Conservation (phyloP, 306 rosid species). For the Cucurbita pepo region DNA sequence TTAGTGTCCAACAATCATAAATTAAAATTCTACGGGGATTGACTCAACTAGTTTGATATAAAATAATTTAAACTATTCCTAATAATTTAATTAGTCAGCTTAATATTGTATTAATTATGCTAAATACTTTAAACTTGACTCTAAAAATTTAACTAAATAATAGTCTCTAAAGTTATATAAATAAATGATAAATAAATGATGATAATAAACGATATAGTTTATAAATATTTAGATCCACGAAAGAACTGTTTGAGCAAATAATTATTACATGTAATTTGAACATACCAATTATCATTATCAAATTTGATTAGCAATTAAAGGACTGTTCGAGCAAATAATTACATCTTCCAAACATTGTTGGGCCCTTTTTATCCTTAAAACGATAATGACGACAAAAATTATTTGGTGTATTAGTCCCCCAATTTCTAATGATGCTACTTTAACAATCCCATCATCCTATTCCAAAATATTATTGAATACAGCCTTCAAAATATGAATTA, state of each 20-base stretch:
- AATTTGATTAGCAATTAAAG: background rate
- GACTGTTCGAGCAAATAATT: background rate
- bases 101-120: too few species aligned
- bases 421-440: background rate
- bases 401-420: background rate
- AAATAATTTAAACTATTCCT: too few species aligned
- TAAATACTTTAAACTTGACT: too few species aligned
- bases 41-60: too few species aligned
- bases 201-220: background rate
- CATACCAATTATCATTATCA: background rate
- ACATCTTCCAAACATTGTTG: background rate
- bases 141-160: too few species aligned
- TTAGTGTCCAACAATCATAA: too few species aligned
- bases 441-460: background rate
- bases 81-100: too few species aligned
- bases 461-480: background rate
- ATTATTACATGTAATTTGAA: background rate
- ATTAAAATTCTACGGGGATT: too few species aligned
- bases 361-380: background rate
- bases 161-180: too few species aligned
- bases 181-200: too few species aligned
- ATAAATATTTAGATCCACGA: too few species aligned
- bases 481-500: background rate
- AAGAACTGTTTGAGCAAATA: too few species aligned
- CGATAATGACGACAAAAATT: background rate